Conservation (phyloP, 1,139 yeast species). For the Debaryomycetaceae sp. region DNA sequence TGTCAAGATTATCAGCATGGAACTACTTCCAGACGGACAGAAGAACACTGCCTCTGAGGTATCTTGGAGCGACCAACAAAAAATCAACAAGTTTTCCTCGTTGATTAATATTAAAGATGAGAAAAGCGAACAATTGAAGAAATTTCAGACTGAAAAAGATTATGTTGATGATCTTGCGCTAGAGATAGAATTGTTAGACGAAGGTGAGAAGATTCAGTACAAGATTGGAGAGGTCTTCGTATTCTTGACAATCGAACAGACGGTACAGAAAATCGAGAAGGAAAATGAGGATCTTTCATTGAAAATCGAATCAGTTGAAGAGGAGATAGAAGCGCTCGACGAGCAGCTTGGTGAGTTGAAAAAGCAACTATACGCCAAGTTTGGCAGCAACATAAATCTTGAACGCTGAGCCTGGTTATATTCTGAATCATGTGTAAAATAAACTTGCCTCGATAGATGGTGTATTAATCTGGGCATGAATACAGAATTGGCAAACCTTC, state of each 20-base stretch:
- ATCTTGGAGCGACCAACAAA: conserved; percentile 82
- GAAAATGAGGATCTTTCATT: conserved; percentile 53
- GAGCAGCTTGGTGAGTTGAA: conserved; percentile 59
- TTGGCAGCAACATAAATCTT: conserved; percentile 84
- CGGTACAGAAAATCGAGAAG: conserved; percentile 59
- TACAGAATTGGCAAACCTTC: too few species aligned
- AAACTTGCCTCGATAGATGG: too few species aligned
- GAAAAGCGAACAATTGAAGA: conserved; percentile 46
- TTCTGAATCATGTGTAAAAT: too few species aligned
- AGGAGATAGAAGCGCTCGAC: conserved; percentile 49
- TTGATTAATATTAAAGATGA: conserved; percentile 68
- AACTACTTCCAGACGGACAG: conserved; percentile 63
- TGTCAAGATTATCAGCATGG: conserved; percentile 26
- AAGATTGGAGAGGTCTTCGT: conserved; percentile 78
- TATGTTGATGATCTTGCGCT: conserved; percentile 81
- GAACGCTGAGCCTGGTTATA: conserved; percentile 42
- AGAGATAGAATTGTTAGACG: conserved; percentile 85
- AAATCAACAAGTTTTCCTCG: conserved; percentile 84
- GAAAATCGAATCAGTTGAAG: conserved; percentile 46
- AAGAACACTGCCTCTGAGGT: conserved; percentile 69
- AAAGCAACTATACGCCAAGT: conserved; percentile 75
- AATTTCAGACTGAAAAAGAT: conserved; percentile 69
- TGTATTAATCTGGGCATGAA: too few species aligned
- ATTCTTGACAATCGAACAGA: conserved; percentile 60
- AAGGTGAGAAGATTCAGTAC: conserved; percentile 65